phyloP scores from a whole-genome alignment of 2,329 filamentous ascomycete species.

The Allantophomopsis lycopodina region DNA sequence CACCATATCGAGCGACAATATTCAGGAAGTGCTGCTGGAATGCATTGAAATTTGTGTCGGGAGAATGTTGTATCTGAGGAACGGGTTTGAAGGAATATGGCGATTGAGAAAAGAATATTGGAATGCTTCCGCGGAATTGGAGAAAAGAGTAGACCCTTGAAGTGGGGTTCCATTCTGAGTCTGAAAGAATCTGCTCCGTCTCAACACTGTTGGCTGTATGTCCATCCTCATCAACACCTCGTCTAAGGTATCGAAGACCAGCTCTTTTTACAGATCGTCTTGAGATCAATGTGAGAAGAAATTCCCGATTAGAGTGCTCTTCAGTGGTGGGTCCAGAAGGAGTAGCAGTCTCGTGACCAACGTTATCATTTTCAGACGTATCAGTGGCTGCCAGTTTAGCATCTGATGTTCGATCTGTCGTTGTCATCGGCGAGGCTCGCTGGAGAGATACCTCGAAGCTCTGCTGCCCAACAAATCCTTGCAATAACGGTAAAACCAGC shows the following conservation, averaged over 20 bases:
- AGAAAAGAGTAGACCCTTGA: conserved; percentile 67
- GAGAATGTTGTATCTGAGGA: conserved; percentile 69
- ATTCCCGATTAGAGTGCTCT: conserved; percentile 2
- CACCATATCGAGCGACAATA: conserved; percentile 57
- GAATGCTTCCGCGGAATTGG: conserved; percentile 83
- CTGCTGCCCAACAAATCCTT: conserved; percentile 85
- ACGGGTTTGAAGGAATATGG: conserved; percentile 87
- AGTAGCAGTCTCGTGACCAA: not conserved
- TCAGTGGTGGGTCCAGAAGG: not conserved
- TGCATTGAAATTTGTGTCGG: conserved; percentile 63
- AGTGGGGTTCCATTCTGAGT: conserved; percentile 46
- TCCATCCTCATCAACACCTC: conserved; percentile 83
- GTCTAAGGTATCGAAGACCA: conserved; percentile 77
- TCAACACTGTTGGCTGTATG: conserved; percentile 84
- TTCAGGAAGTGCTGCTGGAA: conserved; percentile 68
- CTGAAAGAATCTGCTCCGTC: conserved; percentile 84
- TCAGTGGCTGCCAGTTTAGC: not conserved
- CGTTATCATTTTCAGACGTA: not conserved
- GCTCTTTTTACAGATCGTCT: conserved; percentile 75
- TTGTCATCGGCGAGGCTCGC: conserved; percentile 8
- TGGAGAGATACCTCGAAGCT: conserved; percentile 49
- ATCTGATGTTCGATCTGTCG: not conserved
- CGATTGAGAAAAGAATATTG: conserved; percentile 87
- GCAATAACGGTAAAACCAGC: conserved; percentile 71
- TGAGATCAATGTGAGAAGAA: conserved; percentile 79